A percentile compares a stretch with the other conserved stretches of the same genome.
Conservation (phyloP, 345 rosid genomes). For the Salix exigua region DNA sequence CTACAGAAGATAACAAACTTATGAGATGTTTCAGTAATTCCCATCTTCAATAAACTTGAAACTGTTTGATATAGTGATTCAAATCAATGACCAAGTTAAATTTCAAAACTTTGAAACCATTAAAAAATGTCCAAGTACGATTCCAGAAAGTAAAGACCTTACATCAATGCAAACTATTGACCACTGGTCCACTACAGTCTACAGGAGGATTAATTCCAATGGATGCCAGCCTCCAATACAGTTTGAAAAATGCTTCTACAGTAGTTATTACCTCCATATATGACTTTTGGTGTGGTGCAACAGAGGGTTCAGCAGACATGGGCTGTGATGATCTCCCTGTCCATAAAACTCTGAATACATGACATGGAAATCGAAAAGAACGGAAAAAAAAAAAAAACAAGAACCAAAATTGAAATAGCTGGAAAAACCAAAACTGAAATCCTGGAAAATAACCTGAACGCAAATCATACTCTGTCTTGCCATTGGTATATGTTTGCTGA, state of each 20-base stretch:
- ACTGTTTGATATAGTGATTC: conserved; percentile 1
- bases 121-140: background rate
- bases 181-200: background rate
- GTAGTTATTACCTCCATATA: conserved; percentile 69
- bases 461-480: conserved; percentile 46
- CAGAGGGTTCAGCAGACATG: conserved; percentile 45
- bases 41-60: background rate
- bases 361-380: conserved; percentile 7
- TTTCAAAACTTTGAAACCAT: background rate
- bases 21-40: no score
- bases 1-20: background rate
- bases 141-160: background rate
- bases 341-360: conserved; percentile 25
- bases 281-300: conserved; percentile 80
- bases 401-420: background rate
- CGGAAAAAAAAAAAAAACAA: conserved; percentile 8
- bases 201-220: background rate
- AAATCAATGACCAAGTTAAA: background rate
- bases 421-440: conserved; percentile 9
- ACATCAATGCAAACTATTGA: background rate
- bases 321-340: conserved; percentile 81
- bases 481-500: conserved; percentile 61
- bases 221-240: background rate
- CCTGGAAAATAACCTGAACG: conserved; percentile 55
- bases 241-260: background rate